Evolutionary conservation across 2,329 filamentous ascomycete genomes (phyloP).

Genomic region (Fusarium temperatum): DNA sequence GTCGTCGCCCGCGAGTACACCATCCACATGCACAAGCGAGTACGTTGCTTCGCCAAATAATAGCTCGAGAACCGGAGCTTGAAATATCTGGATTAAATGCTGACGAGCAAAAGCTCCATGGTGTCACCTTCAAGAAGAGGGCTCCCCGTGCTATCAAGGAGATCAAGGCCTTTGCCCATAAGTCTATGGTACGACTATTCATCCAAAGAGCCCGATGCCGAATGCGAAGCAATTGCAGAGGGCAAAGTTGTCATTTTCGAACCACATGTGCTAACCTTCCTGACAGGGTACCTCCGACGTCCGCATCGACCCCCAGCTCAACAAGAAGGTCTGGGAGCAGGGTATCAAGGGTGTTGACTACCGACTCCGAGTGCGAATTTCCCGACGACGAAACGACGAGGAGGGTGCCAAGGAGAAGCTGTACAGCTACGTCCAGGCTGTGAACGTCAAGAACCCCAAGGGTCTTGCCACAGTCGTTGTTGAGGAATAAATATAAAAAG

Average conservation of each 20-base stretch:
- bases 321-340: slow-evolving; percentile 99
- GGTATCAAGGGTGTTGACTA: slow-evolving; percentile 99
- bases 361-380: slow-evolving; percentile 97
- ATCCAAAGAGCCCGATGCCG: slow-evolving; percentile 6
- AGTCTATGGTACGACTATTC: slow-evolving; percentile 86
- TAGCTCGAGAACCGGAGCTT: slow-evolving; percentile 22
- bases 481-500: slow-evolving; percentile 66
- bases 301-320: slow-evolving; percentile 96
- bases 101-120: slow-evolving; percentile 76
- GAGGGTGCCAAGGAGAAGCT: slow-evolving; percentile 99
- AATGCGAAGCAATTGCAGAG: slow-evolving; percentile 16
- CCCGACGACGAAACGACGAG: slow-evolving; percentile 99
- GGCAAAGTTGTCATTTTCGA: slow-evolving; percentile 6
- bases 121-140: slow-evolving; percentile 99
- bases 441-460: slow-evolving; percentile 99
- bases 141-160: slow-evolving; percentile 99
- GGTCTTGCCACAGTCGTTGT: slow-evolving; percentile 93
- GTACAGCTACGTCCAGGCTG: slow-evolving; percentile 99
- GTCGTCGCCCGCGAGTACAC: slow-evolving; percentile 99
- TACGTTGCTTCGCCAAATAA: slow-evolving; percentile 43
- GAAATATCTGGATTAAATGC: slow-evolving; percentile 14
- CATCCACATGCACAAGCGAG: slow-evolving; percentile 99
- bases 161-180: slow-evolving; percentile 92
- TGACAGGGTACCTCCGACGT: slow-evolving; percentile 92
- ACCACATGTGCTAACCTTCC: slow-evolving; percentile 30